A percentile compares a stretch with the other conserved stretches of the same genome.
phyloP scores from a whole-genome alignment of 768 basidiomycete genomes.

The Collybia sp. region DNA sequence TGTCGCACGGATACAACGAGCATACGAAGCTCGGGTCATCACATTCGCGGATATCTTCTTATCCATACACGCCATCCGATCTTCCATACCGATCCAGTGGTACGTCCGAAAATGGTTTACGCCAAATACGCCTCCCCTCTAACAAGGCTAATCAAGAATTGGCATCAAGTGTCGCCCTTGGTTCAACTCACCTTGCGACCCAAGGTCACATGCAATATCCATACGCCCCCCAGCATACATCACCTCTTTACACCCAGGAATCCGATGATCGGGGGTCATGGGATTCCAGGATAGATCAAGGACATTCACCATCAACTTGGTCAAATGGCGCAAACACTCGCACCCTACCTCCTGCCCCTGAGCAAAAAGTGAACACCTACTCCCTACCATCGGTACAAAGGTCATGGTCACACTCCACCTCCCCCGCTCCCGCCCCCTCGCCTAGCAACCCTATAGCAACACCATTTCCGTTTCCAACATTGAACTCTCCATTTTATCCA shows the following conservation, averaged over 20 bases:
- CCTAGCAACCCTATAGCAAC: slow-evolving; percentile 13
- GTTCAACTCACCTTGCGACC: not conserved
- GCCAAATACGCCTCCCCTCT: too few relatives aligned
- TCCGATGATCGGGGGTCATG: not conserved
- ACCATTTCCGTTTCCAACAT: slow-evolving; percentile 41
- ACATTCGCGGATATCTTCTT: slow-evolving; percentile 19
- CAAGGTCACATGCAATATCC: not conserved
- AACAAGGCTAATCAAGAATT: too few relatives aligned
- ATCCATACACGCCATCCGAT: slow-evolving; percentile 17
- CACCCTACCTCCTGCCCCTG: not conserved
- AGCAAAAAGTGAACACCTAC: slow-evolving; percentile 8
- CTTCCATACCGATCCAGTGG: slow-evolving; percentile 13
- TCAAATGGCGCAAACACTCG: not conserved
- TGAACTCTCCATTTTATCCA: slow-evolving; percentile 56
- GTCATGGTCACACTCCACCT: slow-evolving; percentile 8
- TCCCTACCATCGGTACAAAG: slow-evolving; percentile 8
- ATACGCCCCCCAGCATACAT: not conserved
- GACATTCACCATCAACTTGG: not conserved
- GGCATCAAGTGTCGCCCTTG: not conserved
- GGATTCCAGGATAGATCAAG: not conserved
- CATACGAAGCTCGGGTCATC: slow-evolving; percentile 20
- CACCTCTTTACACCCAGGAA: not conserved
- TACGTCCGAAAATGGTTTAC: slow-evolving; percentile 6
- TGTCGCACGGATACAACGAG: slow-evolving; percentile 16
- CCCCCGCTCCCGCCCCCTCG: slow-evolving; percentile 11